A percentile compares a stretch with the other conserved stretches of the same genome.
Conservation (phyloP, 805 yeast species). For the Lachancea kluyveri region DNA sequence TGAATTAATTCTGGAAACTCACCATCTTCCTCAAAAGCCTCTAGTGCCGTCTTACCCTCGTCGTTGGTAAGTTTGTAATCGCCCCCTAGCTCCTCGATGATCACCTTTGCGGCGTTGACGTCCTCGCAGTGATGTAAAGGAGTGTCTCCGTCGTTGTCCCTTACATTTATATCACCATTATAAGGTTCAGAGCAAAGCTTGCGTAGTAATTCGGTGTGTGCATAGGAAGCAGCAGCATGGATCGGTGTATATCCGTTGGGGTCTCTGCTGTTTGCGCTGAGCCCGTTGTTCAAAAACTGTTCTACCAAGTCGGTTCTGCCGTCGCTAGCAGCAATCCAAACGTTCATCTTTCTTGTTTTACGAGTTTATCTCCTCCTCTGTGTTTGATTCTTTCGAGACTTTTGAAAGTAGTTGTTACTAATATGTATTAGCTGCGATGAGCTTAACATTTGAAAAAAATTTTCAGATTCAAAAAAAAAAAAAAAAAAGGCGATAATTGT, state of each 20-base stretch:
- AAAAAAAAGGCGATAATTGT: background rate
- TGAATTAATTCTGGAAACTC: conserved; percentile 74
- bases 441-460: conserved; percentile 3
- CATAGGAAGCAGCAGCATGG: conserved; percentile 96
- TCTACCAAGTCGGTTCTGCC: conserved; percentile 58
- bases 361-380: background rate
- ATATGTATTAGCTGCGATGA: background rate
- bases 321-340: conserved; percentile 96
- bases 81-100: conserved; percentile 66
- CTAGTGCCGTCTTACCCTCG: conserved; percentile 71
- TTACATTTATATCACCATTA: conserved; percentile 79
- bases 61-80: conserved; percentile 56
- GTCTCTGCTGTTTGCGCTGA: conserved; percentile 70
- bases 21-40: conserved; percentile 74
- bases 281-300: conserved; percentile 42
- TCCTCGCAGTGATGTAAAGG: conserved; percentile 91
- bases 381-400: background rate
- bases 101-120: conserved; percentile 50
- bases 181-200: conserved; percentile 30
- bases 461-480: background rate
- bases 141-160: conserved; percentile 88
- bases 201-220: conserved; percentile 59
- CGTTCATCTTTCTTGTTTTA: conserved; percentile 49
- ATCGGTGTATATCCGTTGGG: conserved; percentile 94
- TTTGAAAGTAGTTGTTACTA: background rate